phyloP scores from a whole-genome alignment of 257 asterid species.

The Eucommia ulmoides region DNA sequence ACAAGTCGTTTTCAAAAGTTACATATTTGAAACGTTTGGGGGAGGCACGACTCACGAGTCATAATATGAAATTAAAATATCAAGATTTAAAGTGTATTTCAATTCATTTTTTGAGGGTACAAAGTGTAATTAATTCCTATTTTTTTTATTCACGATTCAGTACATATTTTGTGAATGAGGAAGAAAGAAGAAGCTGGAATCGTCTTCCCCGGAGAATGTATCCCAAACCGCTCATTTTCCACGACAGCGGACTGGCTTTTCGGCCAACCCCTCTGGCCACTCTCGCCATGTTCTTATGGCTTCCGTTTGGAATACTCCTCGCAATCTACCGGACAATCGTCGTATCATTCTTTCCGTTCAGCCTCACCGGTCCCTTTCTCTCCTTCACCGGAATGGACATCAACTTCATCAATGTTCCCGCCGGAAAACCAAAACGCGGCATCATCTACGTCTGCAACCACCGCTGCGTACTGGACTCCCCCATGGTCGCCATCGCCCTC shows the following conservation, averaged over 20 bases:
- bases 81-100: no score
- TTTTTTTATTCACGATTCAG: no score
- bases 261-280: constrained; percentile 69
- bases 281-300: constrained; percentile 66
- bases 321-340: constrained; percentile 41
- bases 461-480: constrained; percentile 77
- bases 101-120: no score
- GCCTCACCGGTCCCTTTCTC: constrained; percentile 26
- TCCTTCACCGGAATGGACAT: constrained; percentile 34
- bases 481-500: constrained; percentile 45
- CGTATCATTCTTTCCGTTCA: constrained; percentile 46
- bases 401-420: constrained; percentile 22
- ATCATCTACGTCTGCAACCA: constrained; percentile 79
- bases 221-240: constrained; percentile 80
- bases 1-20: no score
- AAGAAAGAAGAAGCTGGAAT: constrained; percentile 35
- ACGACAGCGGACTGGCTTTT: constrained; percentile 83
- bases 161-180: constrained; percentile 43
- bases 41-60: no score
- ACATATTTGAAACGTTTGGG: no score
- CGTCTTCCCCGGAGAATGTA: constrained; percentile 51
- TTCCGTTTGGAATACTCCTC: constrained; percentile 52
- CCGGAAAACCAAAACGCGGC: constrained; percentile 12
- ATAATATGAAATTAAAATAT: no score
- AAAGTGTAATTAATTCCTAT: no score